Evolutionary conservation across 192 early-diverging fungal species (phyloP).

Genomic region (Podila minutissima): DNA sequence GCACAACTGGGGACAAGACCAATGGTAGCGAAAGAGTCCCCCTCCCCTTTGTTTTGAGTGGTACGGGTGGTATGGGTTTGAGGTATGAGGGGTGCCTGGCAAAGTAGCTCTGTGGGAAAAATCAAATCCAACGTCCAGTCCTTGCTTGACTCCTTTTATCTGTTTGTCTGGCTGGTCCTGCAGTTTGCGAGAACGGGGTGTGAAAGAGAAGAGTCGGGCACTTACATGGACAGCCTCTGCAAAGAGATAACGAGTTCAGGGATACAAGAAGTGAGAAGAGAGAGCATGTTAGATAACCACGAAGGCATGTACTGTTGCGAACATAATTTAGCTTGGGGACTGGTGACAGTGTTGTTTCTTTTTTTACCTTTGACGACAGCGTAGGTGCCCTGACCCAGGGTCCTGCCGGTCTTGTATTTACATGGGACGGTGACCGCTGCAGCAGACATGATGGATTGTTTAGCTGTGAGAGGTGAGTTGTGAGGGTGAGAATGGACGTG

Average conservation of each 20-base stretch:
- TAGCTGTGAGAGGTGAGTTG: neutral
- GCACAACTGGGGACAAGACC: too few species aligned
- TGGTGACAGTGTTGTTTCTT: too few species aligned
- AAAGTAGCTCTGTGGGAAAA: too few species aligned
- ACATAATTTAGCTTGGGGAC: neutral
- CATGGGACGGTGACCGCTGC: conserved; percentile 54
- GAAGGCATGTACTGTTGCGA: neutral
- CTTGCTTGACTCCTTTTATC: too few species aligned
- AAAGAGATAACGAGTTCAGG: neutral
- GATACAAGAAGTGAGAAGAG: conserved; percentile 6
- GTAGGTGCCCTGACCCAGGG: conserved; percentile 73
- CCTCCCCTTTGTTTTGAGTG: too few species aligned
- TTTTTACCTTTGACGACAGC: conserved; percentile 71
- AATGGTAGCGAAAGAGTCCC: too few species aligned
- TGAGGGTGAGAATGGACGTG: neutral
- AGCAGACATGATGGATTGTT: conserved; percentile 18
- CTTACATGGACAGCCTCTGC: conserved; percentile 67
- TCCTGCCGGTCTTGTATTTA: conserved; percentile 74
- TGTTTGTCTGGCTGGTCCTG: too few species aligned
- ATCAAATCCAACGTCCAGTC: too few species aligned
- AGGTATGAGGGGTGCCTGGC: too few species aligned
- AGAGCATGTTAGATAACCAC: conserved; percentile 1
- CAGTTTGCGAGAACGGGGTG: neutral
- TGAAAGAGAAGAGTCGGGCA: conserved; percentile 1
- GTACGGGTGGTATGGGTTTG: too few species aligned